phyloP scores from a whole-genome alignment of 441 rosid species.

The Populus trichocarpa region DNA sequence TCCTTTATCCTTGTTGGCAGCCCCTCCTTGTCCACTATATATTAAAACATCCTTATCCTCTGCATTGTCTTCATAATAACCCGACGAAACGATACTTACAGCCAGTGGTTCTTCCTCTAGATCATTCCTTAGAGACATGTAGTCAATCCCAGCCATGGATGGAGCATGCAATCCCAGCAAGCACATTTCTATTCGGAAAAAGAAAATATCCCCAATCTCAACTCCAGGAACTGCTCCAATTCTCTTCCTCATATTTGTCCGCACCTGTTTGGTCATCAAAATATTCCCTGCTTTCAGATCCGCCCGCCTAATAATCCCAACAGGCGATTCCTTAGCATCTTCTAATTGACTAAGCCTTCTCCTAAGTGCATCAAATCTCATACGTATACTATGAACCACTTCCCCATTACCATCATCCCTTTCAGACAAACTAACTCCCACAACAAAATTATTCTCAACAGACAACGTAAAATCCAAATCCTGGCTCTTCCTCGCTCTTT shows the following conservation, averaged over 20 bases:
- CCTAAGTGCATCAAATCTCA: constrained; percentile 56
- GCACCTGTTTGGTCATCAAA: constrained; percentile 59
- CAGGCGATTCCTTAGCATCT: constrained; percentile 40
- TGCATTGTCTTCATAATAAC: constrained; percentile 73
- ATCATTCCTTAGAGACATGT: constrained; percentile 44
- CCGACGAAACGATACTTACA: constrained; percentile 76
- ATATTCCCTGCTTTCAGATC: constrained; percentile 56
- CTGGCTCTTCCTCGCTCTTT: constrained; percentile 16
- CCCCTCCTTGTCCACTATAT: constrained; percentile 93
- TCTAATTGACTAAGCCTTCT: constrained; percentile 60
- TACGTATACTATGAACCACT: constrained; percentile 35
- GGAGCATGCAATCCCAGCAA: constrained; percentile 82
- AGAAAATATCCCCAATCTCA: constrained; percentile 82
- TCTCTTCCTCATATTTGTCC: constrained; percentile 69
- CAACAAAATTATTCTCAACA: constrained; percentile 19
- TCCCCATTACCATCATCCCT: constrained; percentile 55
- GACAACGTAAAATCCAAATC: constrained; percentile 4
- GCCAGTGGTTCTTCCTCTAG: constrained; percentile 74
- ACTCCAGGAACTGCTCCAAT: constrained; percentile 69
- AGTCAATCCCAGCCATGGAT: constrained; percentile 94
- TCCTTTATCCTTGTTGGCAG: constrained; percentile 44
- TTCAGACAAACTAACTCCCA: constrained; percentile 33
- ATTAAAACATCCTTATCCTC: constrained; percentile 70
- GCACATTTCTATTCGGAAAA: constrained; percentile 78
- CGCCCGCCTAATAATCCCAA: constrained; percentile 44